A percentile compares a stretch with the other conserved stretches of the same genome.
These are phyloP conservation scores for Arabidopsis arenosa DNA, from an alignment of 345 rosid species.

Conservation along the genomic window DNA sequence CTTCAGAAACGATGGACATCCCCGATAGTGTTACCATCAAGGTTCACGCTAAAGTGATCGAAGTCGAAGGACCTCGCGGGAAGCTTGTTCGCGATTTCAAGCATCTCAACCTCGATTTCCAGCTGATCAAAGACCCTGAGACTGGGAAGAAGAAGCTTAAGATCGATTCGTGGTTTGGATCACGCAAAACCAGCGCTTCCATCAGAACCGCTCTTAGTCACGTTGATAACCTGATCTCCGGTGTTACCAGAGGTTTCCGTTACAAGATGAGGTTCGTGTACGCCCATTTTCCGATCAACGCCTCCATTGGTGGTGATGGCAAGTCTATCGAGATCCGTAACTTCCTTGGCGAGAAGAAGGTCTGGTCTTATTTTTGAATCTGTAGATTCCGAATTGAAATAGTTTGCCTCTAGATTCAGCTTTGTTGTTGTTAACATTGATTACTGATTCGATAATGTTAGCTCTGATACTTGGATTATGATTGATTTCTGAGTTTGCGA, in stretches of 20 bases:
- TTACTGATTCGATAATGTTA: not conserved
- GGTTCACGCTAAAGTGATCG: constrained; percentile 53
- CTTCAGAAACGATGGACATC: constrained; percentile 68
- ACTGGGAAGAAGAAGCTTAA: constrained; percentile 44
- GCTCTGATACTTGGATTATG: not conserved
- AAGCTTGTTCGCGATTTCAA: constrained; percentile 55
- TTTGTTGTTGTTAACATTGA: not conserved
- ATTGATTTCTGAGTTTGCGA: not conserved
- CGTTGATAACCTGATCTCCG: constrained; percentile 52
- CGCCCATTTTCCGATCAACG: constrained; percentile 63
- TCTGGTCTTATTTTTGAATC: not conserved
- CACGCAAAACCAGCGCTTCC: constrained; percentile 49
- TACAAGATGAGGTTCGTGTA: constrained; percentile 67
- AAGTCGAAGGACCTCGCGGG: constrained; percentile 50
- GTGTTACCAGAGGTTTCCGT: constrained; percentile 60
- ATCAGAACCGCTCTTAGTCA: constrained; percentile 53
- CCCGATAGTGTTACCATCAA: constrained; percentile 61
- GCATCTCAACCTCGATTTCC: constrained; percentile 61
- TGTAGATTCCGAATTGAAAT: constrained; percentile 5
- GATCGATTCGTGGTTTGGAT: constrained; percentile 53
- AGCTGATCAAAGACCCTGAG: constrained; percentile 46
- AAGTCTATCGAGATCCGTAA: constrained; percentile 57
- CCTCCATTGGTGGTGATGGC: constrained; percentile 48
- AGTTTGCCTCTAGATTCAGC: not conserved
- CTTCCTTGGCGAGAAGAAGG: constrained; percentile 60